Evolutionary conservation across 495 filamentous ascomycete species (phyloP).

Genomic region (Tuber borchii): DNA sequence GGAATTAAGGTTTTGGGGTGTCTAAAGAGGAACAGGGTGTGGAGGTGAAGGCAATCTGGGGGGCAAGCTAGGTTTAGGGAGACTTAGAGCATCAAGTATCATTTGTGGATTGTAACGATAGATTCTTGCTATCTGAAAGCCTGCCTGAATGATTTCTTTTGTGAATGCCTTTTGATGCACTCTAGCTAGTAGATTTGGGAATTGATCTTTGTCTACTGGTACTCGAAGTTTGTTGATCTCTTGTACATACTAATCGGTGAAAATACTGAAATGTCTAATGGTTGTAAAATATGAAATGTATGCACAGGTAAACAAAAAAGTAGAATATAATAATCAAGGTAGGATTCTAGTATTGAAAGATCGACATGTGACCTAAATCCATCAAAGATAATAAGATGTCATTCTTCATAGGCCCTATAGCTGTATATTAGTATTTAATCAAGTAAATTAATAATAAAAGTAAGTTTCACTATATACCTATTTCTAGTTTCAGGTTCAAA

Average conservation of each 20-base stretch:
- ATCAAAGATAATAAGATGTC: constrained; percentile 6
- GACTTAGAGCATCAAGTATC: not conserved
- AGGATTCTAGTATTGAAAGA: not conserved
- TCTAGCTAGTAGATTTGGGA: not conserved
- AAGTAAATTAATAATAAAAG: not conserved
- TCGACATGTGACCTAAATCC: constrained; percentile 4
- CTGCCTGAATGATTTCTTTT: constrained; percentile 2
- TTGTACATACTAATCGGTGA: not conserved
- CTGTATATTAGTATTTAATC: not conserved
- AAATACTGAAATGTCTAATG: not conserved
- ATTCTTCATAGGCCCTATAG: not conserved
- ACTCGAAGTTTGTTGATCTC: not conserved
- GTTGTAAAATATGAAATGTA: constrained; percentile 2
- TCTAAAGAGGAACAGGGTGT: no score
- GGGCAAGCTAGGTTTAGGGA: no score
- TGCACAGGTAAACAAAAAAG: constrained; percentile 5
- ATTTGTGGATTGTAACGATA: not conserved
- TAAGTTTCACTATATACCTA: no score
- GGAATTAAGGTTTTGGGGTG: no score
- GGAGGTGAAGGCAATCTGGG: no score
- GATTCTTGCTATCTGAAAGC: constrained; percentile 3
- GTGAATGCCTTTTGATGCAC: constrained; percentile 2
- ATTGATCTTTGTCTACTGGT: constrained; percentile 7
- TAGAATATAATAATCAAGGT: not conserved
- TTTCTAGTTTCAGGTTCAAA: no score